Percentiles rank a stretch among this genome's conserved stretches.
Conservation (phyloP, 257 asterid genomes). For the Solanum piurae region DNA sequence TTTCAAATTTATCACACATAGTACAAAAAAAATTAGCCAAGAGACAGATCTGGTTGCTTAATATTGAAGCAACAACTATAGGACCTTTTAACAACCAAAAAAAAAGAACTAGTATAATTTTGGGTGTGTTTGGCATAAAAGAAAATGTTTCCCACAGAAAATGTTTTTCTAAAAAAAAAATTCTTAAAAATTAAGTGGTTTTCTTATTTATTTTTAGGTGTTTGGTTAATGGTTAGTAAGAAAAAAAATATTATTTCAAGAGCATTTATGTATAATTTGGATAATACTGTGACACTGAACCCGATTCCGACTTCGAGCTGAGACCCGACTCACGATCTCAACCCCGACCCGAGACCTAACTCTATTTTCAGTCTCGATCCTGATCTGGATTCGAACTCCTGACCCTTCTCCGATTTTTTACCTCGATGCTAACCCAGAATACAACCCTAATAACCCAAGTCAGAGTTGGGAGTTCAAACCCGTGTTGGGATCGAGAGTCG, state of each 20-base stretch:
- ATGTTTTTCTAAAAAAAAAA: background rate
- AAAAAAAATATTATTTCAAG: background rate
- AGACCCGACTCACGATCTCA: background rate
- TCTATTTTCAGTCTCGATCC: background rate
- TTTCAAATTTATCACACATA: background rate
- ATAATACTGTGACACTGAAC: background rate
- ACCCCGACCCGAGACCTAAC: background rate
- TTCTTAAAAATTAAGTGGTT: background rate
- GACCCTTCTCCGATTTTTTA: background rate
- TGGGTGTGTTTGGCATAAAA: background rate
- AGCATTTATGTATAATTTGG: background rate
- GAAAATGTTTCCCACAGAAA: no score
- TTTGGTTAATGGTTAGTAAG: background rate
- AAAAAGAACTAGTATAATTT: background rate
- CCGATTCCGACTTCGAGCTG: background rate
- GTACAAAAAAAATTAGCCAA: background rate
- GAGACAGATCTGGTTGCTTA: background rate
- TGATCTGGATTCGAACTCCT: no score
- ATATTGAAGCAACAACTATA: background rate
- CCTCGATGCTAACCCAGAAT: background rate
- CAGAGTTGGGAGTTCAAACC: no score
- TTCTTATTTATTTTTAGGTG: background rate
- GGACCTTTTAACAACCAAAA: background rate
- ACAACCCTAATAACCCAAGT: background rate
- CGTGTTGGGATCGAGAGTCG: background rate